Evolutionary conservation across 768 basidiomycete species (phyloP).

Genomic region (Trametes cinnabarina): DNA sequence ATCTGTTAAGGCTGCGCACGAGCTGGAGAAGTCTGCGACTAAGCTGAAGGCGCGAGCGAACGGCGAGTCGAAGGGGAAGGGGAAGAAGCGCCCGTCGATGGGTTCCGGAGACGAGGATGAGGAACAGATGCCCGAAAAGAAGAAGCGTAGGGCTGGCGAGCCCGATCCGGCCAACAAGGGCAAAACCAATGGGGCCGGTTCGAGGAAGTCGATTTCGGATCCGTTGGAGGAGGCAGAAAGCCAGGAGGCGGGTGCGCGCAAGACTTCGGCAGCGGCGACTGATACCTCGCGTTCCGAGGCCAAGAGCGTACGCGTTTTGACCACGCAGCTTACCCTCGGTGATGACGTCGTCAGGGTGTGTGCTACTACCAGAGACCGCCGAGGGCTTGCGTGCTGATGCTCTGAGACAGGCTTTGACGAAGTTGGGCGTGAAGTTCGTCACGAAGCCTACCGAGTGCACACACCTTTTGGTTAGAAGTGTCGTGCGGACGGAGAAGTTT

Average conservation of each 20-base stretch:
- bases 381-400: not conserved
- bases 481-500: slow-evolving; percentile 88
- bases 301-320: slow-evolving; percentile 52
- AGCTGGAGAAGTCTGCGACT: slow-evolving; percentile 18
- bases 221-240: slow-evolving; percentile 5
- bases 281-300: slow-evolving; percentile 5
- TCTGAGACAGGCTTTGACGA: slow-evolving; percentile 49
- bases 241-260: not conserved
- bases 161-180: slow-evolving; percentile 20
- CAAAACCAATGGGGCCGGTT: slow-evolving; percentile 4
- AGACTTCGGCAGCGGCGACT: not conserved
- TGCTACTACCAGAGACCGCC: not conserved
- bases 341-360: slow-evolving; percentile 63
- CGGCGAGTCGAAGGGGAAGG: slow-evolving; percentile 8
- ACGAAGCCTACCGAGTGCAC: slow-evolving; percentile 68
- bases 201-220: slow-evolving; percentile 7
- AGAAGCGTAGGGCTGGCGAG: slow-evolving; percentile 22
- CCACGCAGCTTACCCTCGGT: slow-evolving; percentile 60
- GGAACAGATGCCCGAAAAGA: slow-evolving; percentile 23
- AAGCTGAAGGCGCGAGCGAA: slow-evolving; percentile 22
- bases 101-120: slow-evolving; percentile 21
- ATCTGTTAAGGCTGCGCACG: slow-evolving; percentile 26
- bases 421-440: slow-evolving; percentile 66
- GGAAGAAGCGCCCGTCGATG: slow-evolving; percentile 29
- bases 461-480: slow-evolving; percentile 65